phyloP scores from a whole-genome alignment of 371 early-diverging fungal genomes.

The Actinomortierella ambigua region DNA sequence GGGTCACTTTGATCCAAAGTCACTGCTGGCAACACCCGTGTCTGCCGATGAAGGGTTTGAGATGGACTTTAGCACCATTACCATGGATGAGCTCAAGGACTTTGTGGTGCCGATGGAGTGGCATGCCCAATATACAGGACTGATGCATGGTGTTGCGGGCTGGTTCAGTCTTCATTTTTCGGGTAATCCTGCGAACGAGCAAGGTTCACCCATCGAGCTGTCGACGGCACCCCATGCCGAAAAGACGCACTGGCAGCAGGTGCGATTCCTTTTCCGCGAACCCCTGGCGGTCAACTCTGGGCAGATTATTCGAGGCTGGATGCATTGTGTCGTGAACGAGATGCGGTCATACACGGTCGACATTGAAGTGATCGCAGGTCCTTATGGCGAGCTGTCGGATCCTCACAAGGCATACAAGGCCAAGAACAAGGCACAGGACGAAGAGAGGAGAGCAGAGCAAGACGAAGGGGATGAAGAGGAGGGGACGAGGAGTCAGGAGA shows the following conservation, averaged over 20 bases:
- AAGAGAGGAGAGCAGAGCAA: constrained; percentile 7
- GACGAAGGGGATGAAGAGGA: constrained; percentile 1
- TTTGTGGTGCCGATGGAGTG: constrained; percentile 87
- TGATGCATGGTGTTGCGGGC: constrained; percentile 95
- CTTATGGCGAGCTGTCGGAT: constrained; percentile 27
- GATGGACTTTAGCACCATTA: constrained; percentile 89
- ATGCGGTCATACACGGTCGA: constrained; percentile 91
- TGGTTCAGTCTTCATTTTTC: constrained; percentile 95
- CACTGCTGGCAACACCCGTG: constrained; percentile 73
- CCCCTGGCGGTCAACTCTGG: constrained; percentile 95
- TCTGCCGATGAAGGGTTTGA: constrained; percentile 55
- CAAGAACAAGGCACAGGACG: constrained; percentile 25
- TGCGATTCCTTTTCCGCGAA: constrained; percentile 91
- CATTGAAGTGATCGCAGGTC: constrained; percentile 57
- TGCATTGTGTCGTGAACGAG: constrained; percentile 86
- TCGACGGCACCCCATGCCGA: constrained; percentile 87
- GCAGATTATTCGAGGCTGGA: constrained; percentile 83
- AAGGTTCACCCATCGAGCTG: constrained; percentile 58
- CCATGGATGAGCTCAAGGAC: constrained; percentile 74
- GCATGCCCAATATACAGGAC: constrained; percentile 84
- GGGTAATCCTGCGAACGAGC: constrained; percentile 36
- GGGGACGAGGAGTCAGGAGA: constrained; percentile 13
- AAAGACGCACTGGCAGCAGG: constrained; percentile 98
- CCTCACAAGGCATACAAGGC: constrained; percentile 40
- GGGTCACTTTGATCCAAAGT: constrained; percentile 90